These are phyloP conservation scores for Pisolithus thermaeus DNA, from an alignment of 1,284 basidiomycete genomes.

Conservation along the genomic window DNA sequence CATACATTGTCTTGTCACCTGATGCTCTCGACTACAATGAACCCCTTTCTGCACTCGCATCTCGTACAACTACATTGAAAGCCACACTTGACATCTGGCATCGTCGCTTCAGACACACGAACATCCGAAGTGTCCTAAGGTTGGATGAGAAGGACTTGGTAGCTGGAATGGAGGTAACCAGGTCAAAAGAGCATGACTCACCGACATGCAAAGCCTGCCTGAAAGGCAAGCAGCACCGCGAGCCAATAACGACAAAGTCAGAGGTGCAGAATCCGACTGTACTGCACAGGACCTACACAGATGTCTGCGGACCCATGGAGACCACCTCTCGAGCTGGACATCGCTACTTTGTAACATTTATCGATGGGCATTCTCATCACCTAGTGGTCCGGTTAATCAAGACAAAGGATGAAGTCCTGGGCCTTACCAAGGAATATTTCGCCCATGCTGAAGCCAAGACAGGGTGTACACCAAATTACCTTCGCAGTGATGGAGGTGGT, in stretches of 20 bases:
- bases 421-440: no score
- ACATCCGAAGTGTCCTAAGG: neutral
- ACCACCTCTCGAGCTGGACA: no score
- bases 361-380: no score
- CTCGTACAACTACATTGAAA: neutral
- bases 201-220: no score
- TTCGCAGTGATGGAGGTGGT: slow-evolving; percentile 16
- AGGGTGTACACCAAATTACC: neutral
- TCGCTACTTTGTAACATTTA: no score
- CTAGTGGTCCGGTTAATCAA: no score
- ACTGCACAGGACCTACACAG: no score
- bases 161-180: slow-evolving; percentile 6
- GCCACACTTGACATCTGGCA: slow-evolving; percentile 5
- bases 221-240: no score
- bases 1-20: neutral
- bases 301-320: no score
- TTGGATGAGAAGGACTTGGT: slow-evolving; percentile 10
- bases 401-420: no score
- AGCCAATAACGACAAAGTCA: no score
- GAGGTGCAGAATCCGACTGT: no score
- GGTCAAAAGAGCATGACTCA: neutral
- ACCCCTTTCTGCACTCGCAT: neutral
- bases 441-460: neutral
- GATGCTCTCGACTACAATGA: neutral
- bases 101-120: slow-evolving; percentile 5